Conservation (phyloP, 2,329 filamentous ascomycete species). For the Fusarium illudens region DNA sequence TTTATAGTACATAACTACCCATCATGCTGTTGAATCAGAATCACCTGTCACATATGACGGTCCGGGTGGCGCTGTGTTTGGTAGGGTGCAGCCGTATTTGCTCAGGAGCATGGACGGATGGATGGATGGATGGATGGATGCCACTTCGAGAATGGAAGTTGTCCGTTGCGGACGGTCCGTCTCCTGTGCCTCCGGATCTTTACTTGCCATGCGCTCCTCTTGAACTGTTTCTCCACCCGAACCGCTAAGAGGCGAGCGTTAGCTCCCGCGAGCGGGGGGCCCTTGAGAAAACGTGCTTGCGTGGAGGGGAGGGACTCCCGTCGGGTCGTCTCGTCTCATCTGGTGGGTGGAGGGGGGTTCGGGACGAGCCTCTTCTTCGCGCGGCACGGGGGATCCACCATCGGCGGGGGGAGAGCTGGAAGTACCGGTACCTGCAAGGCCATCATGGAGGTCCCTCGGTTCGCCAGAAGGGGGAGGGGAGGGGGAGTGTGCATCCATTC, state of each 20-base stretch:
- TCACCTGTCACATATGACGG: not conserved
- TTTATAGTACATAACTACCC: not conserved
- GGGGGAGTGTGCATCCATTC: not conserved
- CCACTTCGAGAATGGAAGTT: not conserved
- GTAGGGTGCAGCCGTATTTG: not conserved
- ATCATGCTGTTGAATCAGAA: not conserved
- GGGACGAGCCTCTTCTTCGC: not conserved
- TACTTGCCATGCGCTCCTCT: not conserved
- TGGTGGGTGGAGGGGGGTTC: not conserved
- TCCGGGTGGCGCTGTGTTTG: not conserved
- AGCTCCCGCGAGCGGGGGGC: not conserved
- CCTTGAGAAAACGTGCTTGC: not conserved
- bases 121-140: no score
- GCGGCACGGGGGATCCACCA: not conserved
- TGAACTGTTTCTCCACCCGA: not conserved
- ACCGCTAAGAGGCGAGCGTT: not conserved
- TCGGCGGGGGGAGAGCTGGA: not conserved
- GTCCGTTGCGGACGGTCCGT: no score
- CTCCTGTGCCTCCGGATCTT: no score
- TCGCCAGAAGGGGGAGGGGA: not conserved
- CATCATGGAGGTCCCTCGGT: not conserved
- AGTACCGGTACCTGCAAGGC: not conserved
- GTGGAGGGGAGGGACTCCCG: no score
- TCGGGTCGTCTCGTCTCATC: not conserved
- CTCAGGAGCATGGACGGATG: not conserved